A percentile compares a stretch with the other conserved stretches of the same genome.
phyloP scores from a whole-genome alignment of 2,329 filamentous ascomycete species.

The Diaporthe longicolla region DNA sequence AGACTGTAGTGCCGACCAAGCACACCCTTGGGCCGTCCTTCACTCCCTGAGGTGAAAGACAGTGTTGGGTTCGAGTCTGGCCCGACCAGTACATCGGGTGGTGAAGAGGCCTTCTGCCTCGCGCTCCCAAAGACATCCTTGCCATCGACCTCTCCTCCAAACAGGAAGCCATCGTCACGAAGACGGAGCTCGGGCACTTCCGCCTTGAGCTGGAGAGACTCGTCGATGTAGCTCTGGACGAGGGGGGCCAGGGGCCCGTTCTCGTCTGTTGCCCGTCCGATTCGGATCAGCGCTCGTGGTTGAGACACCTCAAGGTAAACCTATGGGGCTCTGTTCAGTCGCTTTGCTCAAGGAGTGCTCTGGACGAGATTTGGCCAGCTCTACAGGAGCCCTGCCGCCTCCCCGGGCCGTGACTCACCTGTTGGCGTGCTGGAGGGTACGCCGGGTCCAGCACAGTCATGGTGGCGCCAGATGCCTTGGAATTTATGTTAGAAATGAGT shows the following conservation, averaged over 20 bases:
- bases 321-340: constrained; percentile 27
- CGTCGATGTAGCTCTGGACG: constrained; percentile 76
- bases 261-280: constrained; percentile 79
- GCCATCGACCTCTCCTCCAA: constrained; percentile 77
- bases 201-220: constrained; percentile 79
- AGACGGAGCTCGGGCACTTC: constrained; percentile 82
- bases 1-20: constrained; percentile 88
- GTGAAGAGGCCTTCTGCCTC: constrained; percentile 64
- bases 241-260: constrained; percentile 66
- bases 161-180: constrained; percentile 77
- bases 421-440: constrained; percentile 85
- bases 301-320: constrained; percentile 81
- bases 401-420: constrained; percentile 49
- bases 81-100: constrained; percentile 83
- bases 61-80: constrained; percentile 87
- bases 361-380: not conserved
- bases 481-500: constrained; percentile 28
- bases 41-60: constrained; percentile 78
- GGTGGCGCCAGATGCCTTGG: constrained; percentile 70
- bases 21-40: constrained; percentile 69
- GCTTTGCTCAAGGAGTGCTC: too few species aligned
- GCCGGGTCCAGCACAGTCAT: constrained; percentile 81
- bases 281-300: constrained; percentile 78
- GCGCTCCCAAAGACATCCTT: constrained; percentile 69
- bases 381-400: not conserved